phyloP scores from a whole-genome alignment of 164 flowering plant species.

The Amborella trichopoda region DNA sequence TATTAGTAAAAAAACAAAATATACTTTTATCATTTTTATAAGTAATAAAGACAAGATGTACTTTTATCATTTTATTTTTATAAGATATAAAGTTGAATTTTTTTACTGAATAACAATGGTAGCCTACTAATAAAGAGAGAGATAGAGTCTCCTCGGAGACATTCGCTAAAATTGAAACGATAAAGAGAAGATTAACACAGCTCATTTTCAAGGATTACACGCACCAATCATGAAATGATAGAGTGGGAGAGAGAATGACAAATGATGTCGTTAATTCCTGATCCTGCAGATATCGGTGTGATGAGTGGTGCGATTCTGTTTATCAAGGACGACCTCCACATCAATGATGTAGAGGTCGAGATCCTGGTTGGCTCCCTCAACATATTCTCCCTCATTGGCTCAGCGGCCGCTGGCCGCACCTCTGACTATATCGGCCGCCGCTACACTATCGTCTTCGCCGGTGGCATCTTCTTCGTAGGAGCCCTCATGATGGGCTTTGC shows the following conservation, averaged over 20 bases:
- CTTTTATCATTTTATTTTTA: too few relatives aligned
- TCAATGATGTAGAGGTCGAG: constrained; percentile 16
- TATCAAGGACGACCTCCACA: constrained; percentile 18
- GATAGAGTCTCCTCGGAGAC: too few relatives aligned
- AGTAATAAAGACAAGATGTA: too few relatives aligned
- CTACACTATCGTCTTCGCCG: constrained; percentile 21
- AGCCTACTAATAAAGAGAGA: too few relatives aligned
- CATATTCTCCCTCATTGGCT: constrained; percentile 19
- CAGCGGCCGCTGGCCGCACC: constrained; percentile 18
- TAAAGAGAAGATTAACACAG: too few relatives aligned
- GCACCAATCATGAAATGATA: too few relatives aligned
- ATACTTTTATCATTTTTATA: too few relatives aligned
- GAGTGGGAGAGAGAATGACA: not conserved
- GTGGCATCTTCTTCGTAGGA: constrained; percentile 22
- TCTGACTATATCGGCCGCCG: constrained; percentile 30
- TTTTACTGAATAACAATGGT: too few relatives aligned
- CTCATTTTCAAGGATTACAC: too few relatives aligned
- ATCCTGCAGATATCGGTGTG: constrained; percentile 24
- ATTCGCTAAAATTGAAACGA: too few relatives aligned
- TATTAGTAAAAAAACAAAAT: too few relatives aligned
- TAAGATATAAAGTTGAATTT: too few relatives aligned
- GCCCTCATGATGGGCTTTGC: constrained; percentile 25
- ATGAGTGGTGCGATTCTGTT: constrained; percentile 26
- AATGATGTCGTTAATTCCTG: not conserved
- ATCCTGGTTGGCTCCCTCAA: constrained; percentile 16